These are phyloP conservation scores for Aspergillus pseudotamarii DNA, from an alignment of 2,329 filamentous ascomycete genomes.

Conservation along the genomic window DNA sequence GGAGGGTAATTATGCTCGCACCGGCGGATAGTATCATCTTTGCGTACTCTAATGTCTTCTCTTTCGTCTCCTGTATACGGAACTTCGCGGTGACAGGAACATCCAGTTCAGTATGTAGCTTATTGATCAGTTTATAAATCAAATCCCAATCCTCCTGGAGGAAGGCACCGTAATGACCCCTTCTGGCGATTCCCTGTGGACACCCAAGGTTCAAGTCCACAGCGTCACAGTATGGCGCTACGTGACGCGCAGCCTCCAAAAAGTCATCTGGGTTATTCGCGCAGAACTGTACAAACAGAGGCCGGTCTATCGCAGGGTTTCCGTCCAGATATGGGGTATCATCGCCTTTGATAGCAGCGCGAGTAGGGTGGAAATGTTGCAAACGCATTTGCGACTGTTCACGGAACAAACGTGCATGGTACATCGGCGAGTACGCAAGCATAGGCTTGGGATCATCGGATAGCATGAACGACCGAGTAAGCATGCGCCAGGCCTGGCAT, in stretches of 20 bases:
- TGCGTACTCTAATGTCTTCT: slow-evolving; percentile 86
- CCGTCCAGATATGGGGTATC: slow-evolving; percentile 72
- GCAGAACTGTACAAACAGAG: slow-evolving; percentile 96
- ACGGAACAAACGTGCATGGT: slow-evolving; percentile 86
- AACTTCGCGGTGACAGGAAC: slow-evolving; percentile 96
- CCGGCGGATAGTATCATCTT: slow-evolving; percentile 83
- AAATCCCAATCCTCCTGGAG: slow-evolving; percentile 89
- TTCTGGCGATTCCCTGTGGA: slow-evolving; percentile 90
- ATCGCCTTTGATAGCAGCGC: slow-evolving; percentile 32
- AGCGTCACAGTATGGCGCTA: slow-evolving; percentile 87
- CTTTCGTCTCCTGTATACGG: slow-evolving; percentile 80
- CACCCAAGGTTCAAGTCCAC: slow-evolving; percentile 95
- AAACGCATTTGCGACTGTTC: slow-evolving; percentile 76
- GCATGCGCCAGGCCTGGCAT: slow-evolving; percentile 86
- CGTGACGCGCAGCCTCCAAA: slow-evolving; percentile 69
- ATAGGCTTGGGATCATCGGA: slow-evolving; percentile 65
- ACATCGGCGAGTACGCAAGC: slow-evolving; percentile 93
- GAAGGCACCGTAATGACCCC: slow-evolving; percentile 91
- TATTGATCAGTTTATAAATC: slow-evolving; percentile 80
- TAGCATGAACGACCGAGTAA: slow-evolving; percentile 88
- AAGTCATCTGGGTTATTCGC: slow-evolving; percentile 53
- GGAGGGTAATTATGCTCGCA: slow-evolving; percentile 90
- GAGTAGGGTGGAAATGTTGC: slow-evolving; percentile 75
- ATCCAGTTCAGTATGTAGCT: slow-evolving; percentile 74
- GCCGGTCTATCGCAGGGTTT: slow-evolving; percentile 79